A percentile compares a stretch with the other conserved stretches of the same genome.
These are phyloP conservation scores for Zymoseptoria ardabiliae DNA, from an alignment of 2,329 filamentous ascomycete genomes.

Conservation along the genomic window DNA sequence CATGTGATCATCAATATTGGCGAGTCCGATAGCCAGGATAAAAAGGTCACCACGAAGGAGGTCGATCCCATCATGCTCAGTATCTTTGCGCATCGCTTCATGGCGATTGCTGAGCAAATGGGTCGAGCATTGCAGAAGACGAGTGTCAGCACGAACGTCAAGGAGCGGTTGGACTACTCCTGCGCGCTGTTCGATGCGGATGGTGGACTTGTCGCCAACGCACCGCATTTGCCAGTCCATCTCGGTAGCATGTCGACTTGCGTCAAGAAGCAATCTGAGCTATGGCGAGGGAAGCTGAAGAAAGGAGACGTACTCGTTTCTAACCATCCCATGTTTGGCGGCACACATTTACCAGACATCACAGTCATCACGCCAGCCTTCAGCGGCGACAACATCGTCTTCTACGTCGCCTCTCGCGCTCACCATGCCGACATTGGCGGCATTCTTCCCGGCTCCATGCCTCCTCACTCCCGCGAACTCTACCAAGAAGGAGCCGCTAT, in stretches of 20 bases:
- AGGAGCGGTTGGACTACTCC: constrained; percentile 75
- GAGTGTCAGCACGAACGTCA: constrained; percentile 71
- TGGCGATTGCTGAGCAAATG: constrained; percentile 83
- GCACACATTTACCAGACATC: constrained; percentile 77
- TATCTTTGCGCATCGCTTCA: constrained; percentile 76
- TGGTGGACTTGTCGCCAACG: constrained; percentile 68
- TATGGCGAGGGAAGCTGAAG: constrained; percentile 71
- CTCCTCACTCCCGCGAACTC: constrained; percentile 59
- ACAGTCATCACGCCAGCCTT: constrained; percentile 76
- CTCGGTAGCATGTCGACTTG: constrained; percentile 82
- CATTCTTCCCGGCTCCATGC: constrained; percentile 76
- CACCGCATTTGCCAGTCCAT: constrained; percentile 74
- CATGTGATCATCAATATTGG: constrained; percentile 84
- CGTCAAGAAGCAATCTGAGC: constrained; percentile 67
- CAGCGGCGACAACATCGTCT: constrained; percentile 65
- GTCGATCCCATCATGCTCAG: constrained; percentile 71
- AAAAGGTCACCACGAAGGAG: constrained; percentile 45
- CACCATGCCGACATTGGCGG: constrained; percentile 83
- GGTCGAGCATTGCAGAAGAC: constrained; percentile 71
- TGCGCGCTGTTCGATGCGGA: constrained; percentile 73
- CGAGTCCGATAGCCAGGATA: constrained; percentile 40
- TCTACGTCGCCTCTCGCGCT: constrained; percentile 72
- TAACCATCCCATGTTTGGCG: constrained; percentile 77
- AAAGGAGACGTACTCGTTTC: constrained; percentile 75
- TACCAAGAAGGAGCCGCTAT: constrained; percentile 52